phyloP scores from a whole-genome alignment of 192 early-diverging fungal genomes.

The Endogone sp. region DNA sequence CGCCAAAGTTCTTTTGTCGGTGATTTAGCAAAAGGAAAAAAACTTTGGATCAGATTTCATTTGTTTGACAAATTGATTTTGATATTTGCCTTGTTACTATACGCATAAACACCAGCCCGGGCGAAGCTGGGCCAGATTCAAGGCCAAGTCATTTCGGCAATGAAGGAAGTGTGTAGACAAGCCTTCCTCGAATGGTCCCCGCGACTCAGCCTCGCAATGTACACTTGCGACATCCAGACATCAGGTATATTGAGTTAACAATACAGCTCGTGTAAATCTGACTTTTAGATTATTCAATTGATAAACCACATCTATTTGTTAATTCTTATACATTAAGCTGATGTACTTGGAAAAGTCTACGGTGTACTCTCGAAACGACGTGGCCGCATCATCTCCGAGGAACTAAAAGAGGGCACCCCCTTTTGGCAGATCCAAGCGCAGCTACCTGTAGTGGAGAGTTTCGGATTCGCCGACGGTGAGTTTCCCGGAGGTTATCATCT shows the following conservation, averaged over 20 bases:
- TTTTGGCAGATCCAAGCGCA: constrained; percentile 87
- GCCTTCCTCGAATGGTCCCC: constrained; percentile 94
- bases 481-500: background rate
- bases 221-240: constrained; percentile 95
- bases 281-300: background rate
- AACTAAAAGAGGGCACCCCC: constrained; percentile 96
- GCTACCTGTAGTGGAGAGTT: constrained; percentile 94
- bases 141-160: constrained; percentile 87
- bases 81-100: background rate
- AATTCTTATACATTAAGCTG: constrained; percentile 44
- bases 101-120: constrained; percentile 16
- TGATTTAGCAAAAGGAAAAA: too few relatives aligned
- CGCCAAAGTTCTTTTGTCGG: too few relatives aligned
- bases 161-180: constrained; percentile 76
- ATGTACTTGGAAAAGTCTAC: constrained; percentile 94
- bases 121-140: constrained; percentile 41
- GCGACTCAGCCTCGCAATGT: constrained; percentile 93
- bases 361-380: constrained; percentile 86
- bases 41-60: constrained; percentile 9
- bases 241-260: constrained; percentile 46
- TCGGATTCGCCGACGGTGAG: constrained; percentile 95
- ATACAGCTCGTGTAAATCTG: too few relatives aligned
- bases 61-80: constrained; percentile 5
- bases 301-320: constrained; percentile 1
- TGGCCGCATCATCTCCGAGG: constrained; percentile 92